Conservation (phyloP, 257 asterid species). For the Linaria vulgaris region DNA sequence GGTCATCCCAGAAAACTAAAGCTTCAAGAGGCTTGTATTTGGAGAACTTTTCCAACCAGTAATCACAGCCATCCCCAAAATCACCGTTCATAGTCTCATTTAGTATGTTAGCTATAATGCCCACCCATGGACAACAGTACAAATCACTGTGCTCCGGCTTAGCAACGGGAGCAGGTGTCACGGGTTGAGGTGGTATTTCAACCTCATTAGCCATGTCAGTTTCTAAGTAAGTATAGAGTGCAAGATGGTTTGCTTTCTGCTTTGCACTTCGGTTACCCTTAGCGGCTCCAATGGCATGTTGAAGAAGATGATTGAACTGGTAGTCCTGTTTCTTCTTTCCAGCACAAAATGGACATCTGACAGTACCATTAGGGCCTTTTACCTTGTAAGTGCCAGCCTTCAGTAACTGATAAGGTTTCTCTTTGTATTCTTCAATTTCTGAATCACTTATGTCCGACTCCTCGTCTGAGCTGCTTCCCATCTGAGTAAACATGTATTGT, state of each 20-base stretch:
- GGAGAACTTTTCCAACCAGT: constrained; percentile 47
- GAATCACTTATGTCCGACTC: constrained; percentile 82
- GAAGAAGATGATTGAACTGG: constrained; percentile 74
- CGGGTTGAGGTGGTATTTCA: constrained; percentile 52
- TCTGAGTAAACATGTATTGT: constrained; percentile 31
- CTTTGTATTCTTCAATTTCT: constrained; percentile 72
- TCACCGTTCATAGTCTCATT: constrained; percentile 34
- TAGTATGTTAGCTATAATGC: constrained; percentile 52
- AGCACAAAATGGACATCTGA: constrained; percentile 94
- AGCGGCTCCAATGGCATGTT: constrained; percentile 83
- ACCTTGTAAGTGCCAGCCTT: constrained; percentile 67
- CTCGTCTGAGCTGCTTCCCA: constrained; percentile 81
- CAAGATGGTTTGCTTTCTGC: constrained; percentile 82
- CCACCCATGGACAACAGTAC: constrained; percentile 89
- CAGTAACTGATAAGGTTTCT: constrained; percentile 70
- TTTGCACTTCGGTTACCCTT: constrained; percentile 70
- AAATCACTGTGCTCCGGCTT: constrained; percentile 50
- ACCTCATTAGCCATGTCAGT: constrained; percentile 50
- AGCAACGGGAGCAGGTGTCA: constrained; percentile 34
- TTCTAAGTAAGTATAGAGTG: constrained; percentile 59
- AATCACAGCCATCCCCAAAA: constrained; percentile 28
- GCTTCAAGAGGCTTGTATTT: constrained; percentile 52
- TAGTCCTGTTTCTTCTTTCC: constrained; percentile 95
- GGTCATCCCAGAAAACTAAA: constrained; percentile 44
- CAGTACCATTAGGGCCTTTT: constrained; percentile 72